These are phyloP conservation scores for Mortierella claussenii DNA, from an alignment of 192 early-diverging fungal species.

Conservation along the genomic window DNA sequence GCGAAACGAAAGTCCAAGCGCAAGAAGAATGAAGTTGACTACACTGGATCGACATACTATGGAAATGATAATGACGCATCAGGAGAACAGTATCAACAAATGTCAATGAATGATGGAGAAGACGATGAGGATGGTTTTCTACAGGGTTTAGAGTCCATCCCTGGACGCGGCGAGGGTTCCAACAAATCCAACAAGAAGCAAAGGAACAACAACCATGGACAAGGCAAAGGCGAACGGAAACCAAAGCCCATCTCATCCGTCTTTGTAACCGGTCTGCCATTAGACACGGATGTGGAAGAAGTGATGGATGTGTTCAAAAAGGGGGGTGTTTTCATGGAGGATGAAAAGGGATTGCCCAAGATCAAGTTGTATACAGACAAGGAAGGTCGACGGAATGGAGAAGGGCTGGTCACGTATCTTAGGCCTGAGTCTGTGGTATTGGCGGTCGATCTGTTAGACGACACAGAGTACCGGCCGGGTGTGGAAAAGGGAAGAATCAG, in stretches of 20 bases:
- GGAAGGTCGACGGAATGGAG: slow-evolving; percentile 82
- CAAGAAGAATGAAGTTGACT: slow-evolving; percentile 28
- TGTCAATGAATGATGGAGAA: not conserved
- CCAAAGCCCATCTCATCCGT: slow-evolving; percentile 79
- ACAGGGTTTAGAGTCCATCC: slow-evolving; percentile 18
- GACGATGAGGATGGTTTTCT: not conserved
- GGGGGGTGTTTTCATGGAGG: slow-evolving; percentile 87
- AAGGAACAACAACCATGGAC: slow-evolving; percentile 63
- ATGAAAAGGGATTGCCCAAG: slow-evolving; percentile 71
- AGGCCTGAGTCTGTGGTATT: slow-evolving; percentile 90
- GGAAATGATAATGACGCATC: not conserved
- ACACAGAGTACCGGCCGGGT: slow-evolving; percentile 80
- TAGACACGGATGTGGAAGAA: slow-evolving; percentile 83
- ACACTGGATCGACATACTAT: slow-evolving; percentile 11
- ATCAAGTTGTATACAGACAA: slow-evolving; percentile 90
- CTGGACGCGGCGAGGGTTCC: slow-evolving; percentile 14
- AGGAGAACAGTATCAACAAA: not conserved
- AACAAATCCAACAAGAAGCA: slow-evolving; percentile 36
- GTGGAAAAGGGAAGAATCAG: slow-evolving; percentile 68
- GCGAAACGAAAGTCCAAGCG: slow-evolving; percentile 27
- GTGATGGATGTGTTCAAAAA: slow-evolving; percentile 77
- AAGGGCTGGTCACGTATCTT: slow-evolving; percentile 92
- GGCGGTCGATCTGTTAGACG: slow-evolving; percentile 88
- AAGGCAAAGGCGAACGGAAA: slow-evolving; percentile 52
- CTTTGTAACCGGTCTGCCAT: slow-evolving; percentile 88